phyloP scores from a whole-genome alignment of 2,329 filamentous ascomycete genomes.

The Xylariaceae sp. region DNA sequence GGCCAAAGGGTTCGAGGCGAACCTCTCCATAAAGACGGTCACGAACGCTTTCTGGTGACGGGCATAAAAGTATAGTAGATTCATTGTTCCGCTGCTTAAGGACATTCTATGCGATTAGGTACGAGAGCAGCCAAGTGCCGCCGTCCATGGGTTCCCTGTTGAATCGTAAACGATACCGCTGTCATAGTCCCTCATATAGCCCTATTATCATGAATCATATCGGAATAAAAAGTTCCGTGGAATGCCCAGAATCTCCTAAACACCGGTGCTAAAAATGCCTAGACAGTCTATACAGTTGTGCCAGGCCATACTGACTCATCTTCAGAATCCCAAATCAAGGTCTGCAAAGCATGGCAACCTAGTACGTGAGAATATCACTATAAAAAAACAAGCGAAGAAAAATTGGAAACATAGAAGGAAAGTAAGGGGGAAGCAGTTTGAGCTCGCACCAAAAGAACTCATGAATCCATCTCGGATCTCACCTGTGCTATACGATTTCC shows the following conservation, averaged over 20 bases:
- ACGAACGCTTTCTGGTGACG: too few relatives aligned
- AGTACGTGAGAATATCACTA: neutral
- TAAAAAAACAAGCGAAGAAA: neutral
- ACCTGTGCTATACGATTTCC: conserved; percentile 24
- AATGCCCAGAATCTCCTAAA: conserved; percentile 1
- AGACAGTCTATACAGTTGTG: conserved; percentile 12
- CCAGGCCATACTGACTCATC: conserved; percentile 5
- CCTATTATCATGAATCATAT: neutral
- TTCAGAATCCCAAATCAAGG: neutral
- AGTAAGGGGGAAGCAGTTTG: neutral
- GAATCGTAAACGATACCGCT: too few relatives aligned
- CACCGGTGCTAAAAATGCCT: conserved; percentile 17
- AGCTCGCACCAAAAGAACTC: too few relatives aligned
- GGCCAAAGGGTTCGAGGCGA: too few relatives aligned
- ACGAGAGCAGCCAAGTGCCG: too few relatives aligned
- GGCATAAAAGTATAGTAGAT: too few relatives aligned
- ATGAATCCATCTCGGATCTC: conserved; percentile 13
- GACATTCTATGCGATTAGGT: too few relatives aligned
- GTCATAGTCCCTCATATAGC: too few relatives aligned
- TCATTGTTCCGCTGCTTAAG: too few relatives aligned
- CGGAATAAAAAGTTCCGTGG: neutral
- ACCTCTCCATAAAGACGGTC: too few relatives aligned
- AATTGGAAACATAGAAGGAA: neutral
- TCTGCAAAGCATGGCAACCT: neutral
- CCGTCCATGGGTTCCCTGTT: too few relatives aligned